Percentiles rank a stretch among this genome's conserved stretches.
Evolutionary conservation across 495 filamentous ascomycete genomes (phyloP).

Genomic region (Lophiostoma macrostomum): DNA sequence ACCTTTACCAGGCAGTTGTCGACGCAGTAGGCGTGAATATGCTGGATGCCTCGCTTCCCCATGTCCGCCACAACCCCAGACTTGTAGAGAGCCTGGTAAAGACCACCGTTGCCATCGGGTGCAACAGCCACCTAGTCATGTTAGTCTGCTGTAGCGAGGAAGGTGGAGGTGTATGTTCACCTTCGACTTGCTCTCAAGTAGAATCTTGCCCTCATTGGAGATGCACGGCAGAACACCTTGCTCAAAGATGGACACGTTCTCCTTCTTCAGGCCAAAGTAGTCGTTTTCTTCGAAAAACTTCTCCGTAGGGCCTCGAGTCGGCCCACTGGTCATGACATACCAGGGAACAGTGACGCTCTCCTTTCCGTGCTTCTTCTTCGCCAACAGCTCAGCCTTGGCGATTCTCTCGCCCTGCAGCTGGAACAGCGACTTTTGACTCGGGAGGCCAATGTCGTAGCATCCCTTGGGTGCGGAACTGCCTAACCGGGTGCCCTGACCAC

Average conservation of each 20-base stretch:
- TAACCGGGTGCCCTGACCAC: slow-evolving; percentile 91
- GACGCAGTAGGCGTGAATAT: slow-evolving; percentile 96
- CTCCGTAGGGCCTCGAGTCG: slow-evolving; percentile 89
- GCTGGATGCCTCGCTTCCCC: slow-evolving; percentile 81
- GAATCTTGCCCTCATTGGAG: slow-evolving; percentile 95
- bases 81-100: slow-evolving; percentile 87
- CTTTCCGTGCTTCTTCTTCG: slow-evolving; percentile 65
- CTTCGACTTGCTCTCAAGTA: slow-evolving; percentile 86
- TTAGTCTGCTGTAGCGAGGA: slow-evolving; percentile 1
- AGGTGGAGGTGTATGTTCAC: slow-evolving; percentile 41
- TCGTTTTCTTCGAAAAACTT: slow-evolving; percentile 84
- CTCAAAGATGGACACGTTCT: slow-evolving; percentile 91
- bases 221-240: slow-evolving; percentile 96
- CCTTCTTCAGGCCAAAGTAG: slow-evolving; percentile 83
- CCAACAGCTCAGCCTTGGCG: slow-evolving; percentile 76
- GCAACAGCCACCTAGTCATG: slow-evolving; percentile 73
- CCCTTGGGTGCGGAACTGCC: slow-evolving; percentile 96
- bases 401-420: slow-evolving; percentile 97
- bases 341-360: slow-evolving; percentile 74
- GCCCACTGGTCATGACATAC: slow-evolving; percentile 99
- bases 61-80: slow-evolving; percentile 85
- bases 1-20: slow-evolving; percentile 99
- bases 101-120: slow-evolving; percentile 96
- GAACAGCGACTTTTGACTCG: slow-evolving; percentile 91
- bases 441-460: slow-evolving; percentile 91